Base-by-base conservation (phyloP, 352 stramenopile species). In the Phytophthora sojae region DNA sequence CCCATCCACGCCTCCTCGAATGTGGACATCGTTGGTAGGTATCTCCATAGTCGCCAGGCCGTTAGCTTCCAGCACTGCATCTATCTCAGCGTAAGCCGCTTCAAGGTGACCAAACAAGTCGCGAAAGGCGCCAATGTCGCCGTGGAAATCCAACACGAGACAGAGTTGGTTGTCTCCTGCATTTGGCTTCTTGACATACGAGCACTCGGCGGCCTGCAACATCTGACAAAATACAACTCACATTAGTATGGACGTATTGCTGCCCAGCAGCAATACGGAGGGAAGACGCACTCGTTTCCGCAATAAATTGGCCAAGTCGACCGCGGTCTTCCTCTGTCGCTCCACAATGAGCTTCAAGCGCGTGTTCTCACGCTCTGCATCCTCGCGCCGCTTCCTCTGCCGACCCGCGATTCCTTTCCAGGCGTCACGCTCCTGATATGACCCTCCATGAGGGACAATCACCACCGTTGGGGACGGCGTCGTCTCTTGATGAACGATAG, bases 321-420 rank as follows among this genome's bases (percentile, higher is more conserved):
- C 75, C 6, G 68, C 70, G 1, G 79, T 57, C 25, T 78, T 76
- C 55, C 81, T 65, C 53, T 88, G 77, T 19, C 69, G 69, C 39
- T 83, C 72, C 23, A 88, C 56, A 59, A 80, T 26, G 6, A 67
- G 26, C 25, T 64, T 77, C 12, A 81, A 32, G 1, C 61, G 69
- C 17, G 56, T 49, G 50, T 77, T 77, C 47, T 80, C 73, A 25
- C 67, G 61, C 53, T 80, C 64, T 21, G 64, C 39, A 49, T 49
- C 47, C 15, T 65, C 61, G 6, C 54, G 59, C 35, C 51, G 25
- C 14, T 65, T 61, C 21, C 47, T 12, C 56, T 71, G 68, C n/a
- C 69, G 60, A 14, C n/a, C 12, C 2, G 66, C 71, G 17, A 77
- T 67, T 4, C 57, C 49, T 44, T 52, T 62, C 65, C 71, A 78